Percentiles rank a stretch among this genome's conserved stretches.
phyloP scores from a whole-genome alignment of 805 yeast species.

The Candida broadrunensis region DNA sequence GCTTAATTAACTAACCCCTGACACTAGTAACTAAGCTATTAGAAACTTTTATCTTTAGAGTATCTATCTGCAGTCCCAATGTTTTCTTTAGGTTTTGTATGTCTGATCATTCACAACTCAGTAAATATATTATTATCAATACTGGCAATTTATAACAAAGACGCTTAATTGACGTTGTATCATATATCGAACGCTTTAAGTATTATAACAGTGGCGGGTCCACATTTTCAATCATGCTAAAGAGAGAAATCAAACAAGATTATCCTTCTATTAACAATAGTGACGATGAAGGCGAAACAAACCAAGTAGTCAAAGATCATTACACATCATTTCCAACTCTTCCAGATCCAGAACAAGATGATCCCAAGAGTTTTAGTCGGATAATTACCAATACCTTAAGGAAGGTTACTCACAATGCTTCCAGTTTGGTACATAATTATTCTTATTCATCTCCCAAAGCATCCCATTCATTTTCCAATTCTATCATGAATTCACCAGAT shows the following conservation, averaged over 20 bases:
- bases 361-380: slow-evolving; percentile 29
- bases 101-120: too few relatives aligned
- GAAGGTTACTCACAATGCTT: slow-evolving; percentile 42
- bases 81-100: too few relatives aligned
- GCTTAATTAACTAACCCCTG: too few relatives aligned
- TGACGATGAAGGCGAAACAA: slow-evolving; percentile 10
- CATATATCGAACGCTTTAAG: too few relatives aligned
- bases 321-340: slow-evolving; percentile 42
- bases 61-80: too few relatives aligned
- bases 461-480: background rate
- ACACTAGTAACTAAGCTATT: too few relatives aligned
- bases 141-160: too few relatives aligned
- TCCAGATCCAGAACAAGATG: slow-evolving; percentile 39
- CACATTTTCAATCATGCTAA: background rate
- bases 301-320: slow-evolving; percentile 15
- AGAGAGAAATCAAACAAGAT: slow-evolving; percentile 1
- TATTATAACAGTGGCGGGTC: too few relatives aligned
- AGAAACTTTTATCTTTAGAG: too few relatives aligned
- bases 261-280: slow-evolving; percentile 9
- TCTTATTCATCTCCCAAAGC: slow-evolving; percentile 4
- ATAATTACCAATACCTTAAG: slow-evolving; percentile 36
- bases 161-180: too few relatives aligned
- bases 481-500: background rate
- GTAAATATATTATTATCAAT: too few relatives aligned
- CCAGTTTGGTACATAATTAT: slow-evolving; percentile 29